A percentile compares a stretch with the other conserved stretches of the same genome.
Evolutionary conservation across 148 eudicot species (phyloP).

Genomic region (Chenopodium quinoa): DNA sequence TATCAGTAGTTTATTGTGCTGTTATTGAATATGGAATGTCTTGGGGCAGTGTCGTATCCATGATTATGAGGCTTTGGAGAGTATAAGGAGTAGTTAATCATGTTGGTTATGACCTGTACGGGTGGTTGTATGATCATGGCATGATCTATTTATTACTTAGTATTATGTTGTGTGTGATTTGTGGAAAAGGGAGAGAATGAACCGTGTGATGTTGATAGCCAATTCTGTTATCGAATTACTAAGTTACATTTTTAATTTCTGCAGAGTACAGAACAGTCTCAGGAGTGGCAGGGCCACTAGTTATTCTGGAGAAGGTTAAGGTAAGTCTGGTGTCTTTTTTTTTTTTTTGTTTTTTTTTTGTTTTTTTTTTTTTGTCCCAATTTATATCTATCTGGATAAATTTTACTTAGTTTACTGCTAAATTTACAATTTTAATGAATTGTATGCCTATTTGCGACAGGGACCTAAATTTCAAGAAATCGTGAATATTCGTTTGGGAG

Average conservation of each 20-base stretch:
- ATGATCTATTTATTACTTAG: background rate
- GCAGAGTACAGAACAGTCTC: slow-evolving; percentile 63
- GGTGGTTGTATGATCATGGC: background rate
- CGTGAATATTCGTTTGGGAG: slow-evolving; percentile 96
- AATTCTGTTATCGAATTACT: background rate
- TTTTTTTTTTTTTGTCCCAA: background rate
- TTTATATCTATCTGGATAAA: background rate
- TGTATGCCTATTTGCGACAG: slow-evolving; percentile 35
- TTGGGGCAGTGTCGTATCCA: background rate
- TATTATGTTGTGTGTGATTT: background rate
- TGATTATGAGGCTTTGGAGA: background rate
- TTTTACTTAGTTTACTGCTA: background rate
- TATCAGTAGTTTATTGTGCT: background rate
- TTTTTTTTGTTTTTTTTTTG: background rate
- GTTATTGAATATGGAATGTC: background rate
- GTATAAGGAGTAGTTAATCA: background rate
- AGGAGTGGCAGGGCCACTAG: slow-evolving; percentile 65
- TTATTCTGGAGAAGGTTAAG: slow-evolving; percentile 81
- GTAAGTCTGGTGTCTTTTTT: slow-evolving; percentile 35
- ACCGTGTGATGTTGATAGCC: background rate
- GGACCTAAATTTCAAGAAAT: slow-evolving; percentile 99
- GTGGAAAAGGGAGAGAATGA: background rate
- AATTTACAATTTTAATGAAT: background rate
- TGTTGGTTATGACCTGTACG: background rate
- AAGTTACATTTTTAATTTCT: slow-evolving; percentile 5